Evolutionary conservation across 2,329 filamentous ascomycete genomes (phyloP).

Genomic region (Truncatella angustata): DNA sequence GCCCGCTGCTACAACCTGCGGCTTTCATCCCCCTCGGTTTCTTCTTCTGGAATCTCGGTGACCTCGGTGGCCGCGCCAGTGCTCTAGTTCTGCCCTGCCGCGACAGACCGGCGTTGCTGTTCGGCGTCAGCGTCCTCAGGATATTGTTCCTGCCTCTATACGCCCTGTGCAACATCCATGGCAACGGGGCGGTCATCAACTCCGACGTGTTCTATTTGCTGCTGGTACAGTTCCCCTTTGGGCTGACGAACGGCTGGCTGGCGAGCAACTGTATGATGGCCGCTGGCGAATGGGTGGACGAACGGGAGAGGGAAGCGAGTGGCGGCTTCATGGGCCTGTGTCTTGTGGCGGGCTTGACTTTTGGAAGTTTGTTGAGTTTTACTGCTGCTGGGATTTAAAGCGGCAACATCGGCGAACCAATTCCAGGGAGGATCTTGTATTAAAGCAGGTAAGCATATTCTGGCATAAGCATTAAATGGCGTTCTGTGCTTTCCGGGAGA

Average conservation of each 20-base stretch:
- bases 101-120: slow-evolving; percentile 64
- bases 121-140: slow-evolving; percentile 64
- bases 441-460: too few species aligned
- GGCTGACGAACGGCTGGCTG: slow-evolving; percentile 82
- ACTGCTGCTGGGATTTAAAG: slow-evolving; percentile 53
- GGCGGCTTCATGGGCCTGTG: slow-evolving; percentile 93
- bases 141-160: slow-evolving; percentile 79
- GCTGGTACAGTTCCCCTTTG: slow-evolving; percentile 80
- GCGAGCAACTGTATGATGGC: slow-evolving; percentile 91
- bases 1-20: slow-evolving; percentile 64
- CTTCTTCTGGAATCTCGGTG: slow-evolving; percentile 90
- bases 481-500: too few species aligned
- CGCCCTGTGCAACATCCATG: slow-evolving; percentile 82
- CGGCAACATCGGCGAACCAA: neutral
- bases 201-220: slow-evolving; percentile 89
- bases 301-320: slow-evolving; percentile 80
- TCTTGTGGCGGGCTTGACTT: slow-evolving; percentile 78
- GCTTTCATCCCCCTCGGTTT: slow-evolving; percentile 90
- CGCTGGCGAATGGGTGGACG: slow-evolving; percentile 75
- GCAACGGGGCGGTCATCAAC: slow-evolving; percentile 67
- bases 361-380: slow-evolving; percentile 90
- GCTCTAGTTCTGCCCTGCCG: slow-evolving; percentile 55
- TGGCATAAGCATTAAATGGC: too few species aligned
- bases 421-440: neutral
- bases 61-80: slow-evolving; percentile 72